Evolutionary conservation across 1,284 basidiomycete genomes (phyloP).

Genomic region (Phenoliferia sp.): DNA sequence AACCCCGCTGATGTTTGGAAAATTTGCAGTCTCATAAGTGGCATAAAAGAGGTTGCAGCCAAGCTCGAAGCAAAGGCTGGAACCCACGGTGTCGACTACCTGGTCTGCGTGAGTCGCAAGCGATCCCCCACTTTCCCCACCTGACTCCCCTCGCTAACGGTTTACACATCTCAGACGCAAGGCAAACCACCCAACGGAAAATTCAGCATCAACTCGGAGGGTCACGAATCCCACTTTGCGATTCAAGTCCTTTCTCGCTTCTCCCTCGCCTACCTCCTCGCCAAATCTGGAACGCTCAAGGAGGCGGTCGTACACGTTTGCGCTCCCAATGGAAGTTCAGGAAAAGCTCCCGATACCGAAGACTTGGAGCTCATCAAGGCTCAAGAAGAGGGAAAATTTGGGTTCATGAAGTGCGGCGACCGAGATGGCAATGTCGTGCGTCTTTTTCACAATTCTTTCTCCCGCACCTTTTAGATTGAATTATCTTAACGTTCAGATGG

Average conservation of each 20-base stretch:
- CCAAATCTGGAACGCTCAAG: conserved; percentile 39
- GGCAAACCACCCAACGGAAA: conserved; percentile 22
- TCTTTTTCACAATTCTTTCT: neutral
- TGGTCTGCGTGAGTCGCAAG: conserved; percentile 33
- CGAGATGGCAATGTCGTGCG: conserved; percentile 20
- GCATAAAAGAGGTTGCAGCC: conserved; percentile 34
- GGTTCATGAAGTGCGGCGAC: conserved; percentile 18
- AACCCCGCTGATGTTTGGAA: neutral
- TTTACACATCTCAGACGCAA: neutral
- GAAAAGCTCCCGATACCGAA: conserved; percentile 13
- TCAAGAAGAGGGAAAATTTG: conserved; percentile 5
- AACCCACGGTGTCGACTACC: conserved; percentile 39
- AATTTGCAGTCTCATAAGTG: conserved; percentile 27
- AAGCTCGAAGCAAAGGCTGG: conserved; percentile 32
- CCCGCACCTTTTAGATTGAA: neutral
- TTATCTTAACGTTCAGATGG: neutral
- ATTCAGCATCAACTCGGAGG: conserved; percentile 8
- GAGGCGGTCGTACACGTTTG: conserved; percentile 37
- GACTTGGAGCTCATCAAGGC: conserved; percentile 19
- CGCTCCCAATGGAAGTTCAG: conserved; percentile 34
- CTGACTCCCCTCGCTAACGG: neutral
- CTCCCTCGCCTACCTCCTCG: conserved; percentile 40
- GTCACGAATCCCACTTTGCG: conserved; percentile 40
- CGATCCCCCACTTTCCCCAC: too few species aligned
- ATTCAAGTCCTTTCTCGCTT: conserved; percentile 43